phyloP scores from a whole-genome alignment of 2,329 filamentous ascomycete genomes.

The Fusarium odoratissimum region DNA sequence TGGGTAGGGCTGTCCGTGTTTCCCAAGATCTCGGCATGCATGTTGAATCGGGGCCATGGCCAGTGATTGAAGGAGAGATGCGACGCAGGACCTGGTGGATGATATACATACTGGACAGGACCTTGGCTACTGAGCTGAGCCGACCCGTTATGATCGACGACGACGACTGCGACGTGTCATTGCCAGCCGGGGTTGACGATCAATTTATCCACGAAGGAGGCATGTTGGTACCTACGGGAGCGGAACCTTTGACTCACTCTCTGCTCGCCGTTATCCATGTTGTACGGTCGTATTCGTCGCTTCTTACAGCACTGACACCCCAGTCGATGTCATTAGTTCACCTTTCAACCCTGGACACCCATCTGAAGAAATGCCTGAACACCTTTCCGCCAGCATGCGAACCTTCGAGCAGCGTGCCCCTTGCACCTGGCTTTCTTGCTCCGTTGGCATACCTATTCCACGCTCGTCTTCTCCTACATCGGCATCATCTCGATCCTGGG shows the following conservation, averaged over 20 bases:
- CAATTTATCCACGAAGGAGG: constrained; percentile 74
- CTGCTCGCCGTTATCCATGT: constrained; percentile 85
- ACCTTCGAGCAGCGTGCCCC: constrained; percentile 70
- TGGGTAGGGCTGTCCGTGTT: constrained; percentile 81
- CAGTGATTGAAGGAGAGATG: constrained; percentile 84
- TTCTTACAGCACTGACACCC: constrained; percentile 77
- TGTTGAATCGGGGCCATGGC: constrained; percentile 77
- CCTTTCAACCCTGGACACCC: constrained; percentile 81
- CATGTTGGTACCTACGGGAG: constrained; percentile 63
- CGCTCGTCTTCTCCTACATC: constrained; percentile 84
- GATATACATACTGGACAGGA: constrained; percentile 88
- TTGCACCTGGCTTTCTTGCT: constrained; percentile 80
- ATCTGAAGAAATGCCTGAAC: constrained; percentile 80
- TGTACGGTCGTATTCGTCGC: constrained; percentile 78
- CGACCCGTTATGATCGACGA: constrained; percentile 87
- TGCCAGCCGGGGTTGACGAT: constrained; percentile 85
- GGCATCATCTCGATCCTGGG: constrained; percentile 84
- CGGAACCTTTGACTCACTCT: constrained; percentile 72
- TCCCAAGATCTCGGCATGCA: constrained; percentile 89
- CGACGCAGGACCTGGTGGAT: constrained; percentile 93
- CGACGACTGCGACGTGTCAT: constrained; percentile 83
- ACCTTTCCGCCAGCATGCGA: constrained; percentile 82
- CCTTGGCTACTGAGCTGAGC: constrained; percentile 82
- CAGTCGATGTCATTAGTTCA: constrained; percentile 73
- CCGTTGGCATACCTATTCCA: constrained; percentile 84